phyloP scores from a whole-genome alignment of 2,329 filamentous ascomycete species.

The Laburnicola sp. region DNA sequence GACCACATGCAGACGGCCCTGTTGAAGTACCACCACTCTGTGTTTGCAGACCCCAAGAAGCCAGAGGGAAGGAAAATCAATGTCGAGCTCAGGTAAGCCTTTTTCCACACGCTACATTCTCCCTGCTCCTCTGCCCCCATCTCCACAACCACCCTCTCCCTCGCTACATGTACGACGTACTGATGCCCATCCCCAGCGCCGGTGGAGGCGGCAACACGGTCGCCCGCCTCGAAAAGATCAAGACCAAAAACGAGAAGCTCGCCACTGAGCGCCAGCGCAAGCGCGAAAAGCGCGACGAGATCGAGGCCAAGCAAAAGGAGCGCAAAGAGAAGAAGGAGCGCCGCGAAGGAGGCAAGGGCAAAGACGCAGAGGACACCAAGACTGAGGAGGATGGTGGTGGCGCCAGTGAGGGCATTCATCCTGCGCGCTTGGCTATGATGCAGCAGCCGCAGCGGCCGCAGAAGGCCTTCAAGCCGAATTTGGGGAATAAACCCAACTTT shows the following conservation, averaged over 20 bases:
- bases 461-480: conserved; percentile 1
- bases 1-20: conserved; percentile 92
- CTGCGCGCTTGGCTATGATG: conserved; percentile 44
- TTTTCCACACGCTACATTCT: not conserved
- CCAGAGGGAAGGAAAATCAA: conserved; percentile 76
- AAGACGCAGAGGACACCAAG: conserved; percentile 10
- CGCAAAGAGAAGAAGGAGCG: conserved; percentile 47
- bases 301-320: conserved; percentile 46
- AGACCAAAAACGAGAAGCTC: conserved; percentile 82
- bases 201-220: conserved; percentile 82
- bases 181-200: conserved; percentile 56
- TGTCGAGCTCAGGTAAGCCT: conserved; percentile 78
- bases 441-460: conserved; percentile 11
- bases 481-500: conserved; percentile 2
- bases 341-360: conserved; percentile 19
- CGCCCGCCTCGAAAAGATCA: conserved; percentile 73
- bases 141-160: too few relatives aligned
- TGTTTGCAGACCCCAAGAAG: conserved; percentile 64
- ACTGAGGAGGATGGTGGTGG: conserved; percentile 16
- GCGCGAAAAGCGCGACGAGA: conserved; percentile 51
- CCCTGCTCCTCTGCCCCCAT: not conserved
- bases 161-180: not conserved
- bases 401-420: conserved; percentile 41
- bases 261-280: conserved; percentile 66
- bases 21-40: conserved; percentile 84